Conservation (phyloP, 192 early-diverging fungal genomes). For the Backusella sp. region DNA sequence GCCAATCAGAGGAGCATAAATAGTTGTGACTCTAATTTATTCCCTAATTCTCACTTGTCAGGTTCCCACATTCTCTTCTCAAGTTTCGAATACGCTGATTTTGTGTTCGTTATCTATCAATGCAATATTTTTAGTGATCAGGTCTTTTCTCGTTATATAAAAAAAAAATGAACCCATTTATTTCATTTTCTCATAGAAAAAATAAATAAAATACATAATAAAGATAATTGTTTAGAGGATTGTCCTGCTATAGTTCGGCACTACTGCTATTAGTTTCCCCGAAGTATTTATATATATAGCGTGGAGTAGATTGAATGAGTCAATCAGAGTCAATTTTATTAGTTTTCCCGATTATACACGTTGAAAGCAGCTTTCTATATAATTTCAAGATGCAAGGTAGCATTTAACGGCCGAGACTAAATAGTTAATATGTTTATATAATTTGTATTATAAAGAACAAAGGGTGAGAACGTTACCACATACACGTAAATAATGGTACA, state of each 20-base stretch:
- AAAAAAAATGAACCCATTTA: not conserved
- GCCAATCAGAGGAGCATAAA: not conserved
- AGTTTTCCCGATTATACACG: not conserved
- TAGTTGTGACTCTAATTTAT: not conserved
- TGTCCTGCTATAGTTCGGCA: not conserved
- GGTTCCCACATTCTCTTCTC: not conserved
- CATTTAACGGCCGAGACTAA: not conserved
- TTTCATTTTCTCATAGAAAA: not conserved
- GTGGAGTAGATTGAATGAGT: not conserved
- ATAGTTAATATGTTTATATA: not conserved
- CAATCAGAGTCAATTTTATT: not conserved
- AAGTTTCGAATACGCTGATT: constrained; percentile 4
- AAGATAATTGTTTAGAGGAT: not conserved
- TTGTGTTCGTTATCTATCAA: constrained; percentile 1
- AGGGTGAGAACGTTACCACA: not conserved
- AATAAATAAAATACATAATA: not conserved
- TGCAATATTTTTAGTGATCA: not conserved
- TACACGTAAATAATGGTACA: not conserved
- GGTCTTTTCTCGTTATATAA: not conserved
- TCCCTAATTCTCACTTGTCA: not conserved
- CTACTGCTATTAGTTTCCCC: not conserved
- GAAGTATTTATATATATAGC: not conserved
- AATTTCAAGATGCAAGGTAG: not conserved
- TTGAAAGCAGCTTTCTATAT: not conserved
- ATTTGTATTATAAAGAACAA: not conserved